Evolutionary conservation across 2,329 filamentous ascomycete species (phyloP), one percentile per base, ranked within the genome.

Genomic region (Penicillium sp.): DNA sequence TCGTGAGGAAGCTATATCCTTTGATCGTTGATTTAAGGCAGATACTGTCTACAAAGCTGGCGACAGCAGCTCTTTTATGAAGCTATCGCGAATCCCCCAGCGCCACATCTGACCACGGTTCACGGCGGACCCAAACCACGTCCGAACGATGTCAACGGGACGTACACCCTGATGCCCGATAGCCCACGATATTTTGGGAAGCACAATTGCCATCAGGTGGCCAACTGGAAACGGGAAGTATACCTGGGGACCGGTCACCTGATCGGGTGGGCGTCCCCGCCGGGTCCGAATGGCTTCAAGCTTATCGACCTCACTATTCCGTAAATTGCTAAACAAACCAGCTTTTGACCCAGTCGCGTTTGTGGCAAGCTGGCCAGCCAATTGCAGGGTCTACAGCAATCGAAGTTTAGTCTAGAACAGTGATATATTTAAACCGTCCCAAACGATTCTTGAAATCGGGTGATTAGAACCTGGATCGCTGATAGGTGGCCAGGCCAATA

Each of bases 161-260:
- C 25, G 46, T 30, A 52, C 49, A 30, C 55, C 58, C 57, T 55
- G 56, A 43, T 56, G 61, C 42, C 66, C 68, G 66, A 58, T 25
- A 53, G 11, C 14, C 52, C 42, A 10, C 19, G 43, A 59, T 52
- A 58, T 59, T 60, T 51, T 58, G 35, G 28, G 58, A 64, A 49
- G 51, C 37, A 54, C 37, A 60, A 60, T 53, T 52, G 57, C n/a
- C 33, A 62, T 62, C 57, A 64, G 57, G 62, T 68, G 60, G 61
- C 58, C 60, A 68, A 38, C 53, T 62, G 55, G 45, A 57, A 57
- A 57, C 58, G 64, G 62, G 58, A 42, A 58, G 52, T 65, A 66
- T 69, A 68, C 45, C 26, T 63, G 26, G 40, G 57, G 13, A 65
- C 68, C 66, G 68, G 60, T 70, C 66, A 70, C 51, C 57, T 70